Conservation (phyloP, 805 yeast genomes). For the Yamadazyma philogaea region DNA sequence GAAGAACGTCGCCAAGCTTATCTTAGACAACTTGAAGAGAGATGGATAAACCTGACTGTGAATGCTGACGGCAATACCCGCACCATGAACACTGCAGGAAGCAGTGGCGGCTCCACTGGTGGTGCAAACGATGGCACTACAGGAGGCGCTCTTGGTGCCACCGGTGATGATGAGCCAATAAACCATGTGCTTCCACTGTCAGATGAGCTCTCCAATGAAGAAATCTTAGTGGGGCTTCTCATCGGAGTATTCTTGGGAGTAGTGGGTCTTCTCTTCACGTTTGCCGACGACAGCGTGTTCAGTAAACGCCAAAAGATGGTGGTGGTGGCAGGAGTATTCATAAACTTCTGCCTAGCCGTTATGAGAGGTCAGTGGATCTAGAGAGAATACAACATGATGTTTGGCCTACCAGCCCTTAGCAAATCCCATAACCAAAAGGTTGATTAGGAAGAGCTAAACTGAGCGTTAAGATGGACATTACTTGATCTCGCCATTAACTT, state of each 20-base stretch:
- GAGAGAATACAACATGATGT: slow-evolving; percentile 20
- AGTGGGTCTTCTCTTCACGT: slow-evolving; percentile 54
- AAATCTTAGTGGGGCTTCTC: slow-evolving; percentile 64
- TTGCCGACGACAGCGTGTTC: slow-evolving; percentile 59
- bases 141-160: slow-evolving; percentile 7
- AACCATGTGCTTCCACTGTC: slow-evolving; percentile 19
- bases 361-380: slow-evolving; percentile 46
- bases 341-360: slow-evolving; percentile 67
- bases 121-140: slow-evolving; percentile 26
- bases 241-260: slow-evolving; percentile 78
- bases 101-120: background rate
- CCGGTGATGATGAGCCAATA: slow-evolving; percentile 9
- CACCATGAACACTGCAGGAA: background rate
- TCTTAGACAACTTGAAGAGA: slow-evolving; percentile 69
- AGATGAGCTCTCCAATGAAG: slow-evolving; percentile 49
- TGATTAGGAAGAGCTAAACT: slow-evolving; percentile 12
- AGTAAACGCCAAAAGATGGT: slow-evolving; percentile 64
- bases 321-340: slow-evolving; percentile 63
- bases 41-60: slow-evolving; percentile 83
- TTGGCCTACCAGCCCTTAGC: slow-evolving; percentile 49
- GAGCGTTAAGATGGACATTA: slow-evolving; percentile 47
- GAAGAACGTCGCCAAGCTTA: slow-evolving; percentile 39
- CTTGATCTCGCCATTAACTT: slow-evolving; percentile 46
- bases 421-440: slow-evolving; percentile 20
- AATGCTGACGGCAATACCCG: slow-evolving; percentile 27